phyloP scores from a whole-genome alignment of 1,139 yeast genomes.

The Nakaseomyces sp. region DNA sequence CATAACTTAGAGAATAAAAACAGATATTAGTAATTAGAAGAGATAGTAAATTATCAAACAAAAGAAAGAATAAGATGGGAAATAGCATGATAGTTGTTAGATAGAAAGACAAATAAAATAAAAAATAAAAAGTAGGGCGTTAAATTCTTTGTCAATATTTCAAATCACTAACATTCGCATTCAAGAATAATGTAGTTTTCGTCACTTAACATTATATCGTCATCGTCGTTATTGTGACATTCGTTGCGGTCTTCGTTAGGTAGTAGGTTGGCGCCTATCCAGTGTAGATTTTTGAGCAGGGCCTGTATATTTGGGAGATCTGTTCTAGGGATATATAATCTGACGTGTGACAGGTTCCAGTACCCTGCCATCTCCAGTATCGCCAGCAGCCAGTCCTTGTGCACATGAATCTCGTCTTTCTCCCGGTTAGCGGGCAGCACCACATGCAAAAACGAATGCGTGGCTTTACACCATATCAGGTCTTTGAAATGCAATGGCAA shows the following conservation, averaged over 20 bases:
- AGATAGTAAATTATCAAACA: too few species aligned
- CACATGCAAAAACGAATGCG: slow-evolving; percentile 17
- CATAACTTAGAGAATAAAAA: too few species aligned
- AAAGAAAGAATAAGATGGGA: neutral
- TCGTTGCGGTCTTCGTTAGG: slow-evolving; percentile 22
- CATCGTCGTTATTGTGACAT: slow-evolving; percentile 8
- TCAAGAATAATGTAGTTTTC: slow-evolving; percentile 26
- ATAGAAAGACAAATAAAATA: neutral
- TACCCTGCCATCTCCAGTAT: slow-evolving; percentile 22
- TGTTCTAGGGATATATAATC: slow-evolving; percentile 21
- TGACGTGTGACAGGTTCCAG: slow-evolving; percentile 13
- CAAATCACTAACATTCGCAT: slow-evolving; percentile 27
- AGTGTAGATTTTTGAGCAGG: slow-evolving; percentile 23
- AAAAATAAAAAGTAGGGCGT: neutral
- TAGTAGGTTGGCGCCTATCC: slow-evolving; percentile 29
- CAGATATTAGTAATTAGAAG: too few species aligned
- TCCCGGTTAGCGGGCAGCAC: slow-evolving; percentile 12
- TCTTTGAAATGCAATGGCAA: slow-evolving; percentile 20
- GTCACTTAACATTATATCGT: slow-evolving; percentile 20
- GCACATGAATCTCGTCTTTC: slow-evolving; percentile 10
- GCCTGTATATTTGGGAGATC: slow-evolving; percentile 16
- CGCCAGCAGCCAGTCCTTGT: slow-evolving; percentile 23
- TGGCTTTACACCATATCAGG: slow-evolving; percentile 22
- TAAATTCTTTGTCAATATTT: neutral
- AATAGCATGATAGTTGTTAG: too few species aligned